Percentiles rank a stretch among this genome's conserved stretches.
Evolutionary conservation across 495 filamentous ascomycete species (phyloP).

Genomic region (Xylaria cubensis): DNA sequence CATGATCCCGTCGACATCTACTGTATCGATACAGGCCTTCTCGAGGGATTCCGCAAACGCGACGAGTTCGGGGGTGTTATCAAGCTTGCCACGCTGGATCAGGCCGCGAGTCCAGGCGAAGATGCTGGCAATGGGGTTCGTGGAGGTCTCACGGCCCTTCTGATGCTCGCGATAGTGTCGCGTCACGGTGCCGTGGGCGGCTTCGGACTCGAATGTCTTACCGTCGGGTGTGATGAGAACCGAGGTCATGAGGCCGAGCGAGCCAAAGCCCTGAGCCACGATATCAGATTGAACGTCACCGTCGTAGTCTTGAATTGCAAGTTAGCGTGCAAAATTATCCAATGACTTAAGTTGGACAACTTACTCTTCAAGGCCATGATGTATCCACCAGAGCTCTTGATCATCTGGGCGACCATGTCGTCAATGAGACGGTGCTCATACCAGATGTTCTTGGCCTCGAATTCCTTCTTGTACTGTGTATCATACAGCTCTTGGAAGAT

Average conservation of each 20-base stretch:
- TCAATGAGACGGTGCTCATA: constrained; percentile 99
- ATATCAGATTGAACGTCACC: constrained; percentile 99
- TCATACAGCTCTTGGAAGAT: constrained; percentile 99
- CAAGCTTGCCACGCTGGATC: constrained; percentile 88
- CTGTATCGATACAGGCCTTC: constrained; percentile 91
- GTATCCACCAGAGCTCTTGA: constrained; percentile 94
- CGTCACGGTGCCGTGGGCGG: constrained; percentile 97
- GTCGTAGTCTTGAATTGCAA: constrained; percentile 77
- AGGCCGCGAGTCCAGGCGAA: constrained; percentile 98
- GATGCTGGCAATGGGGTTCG: constrained; percentile 98
- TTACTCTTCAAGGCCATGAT: constrained; percentile 97
- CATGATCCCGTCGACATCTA: constrained; percentile 94
- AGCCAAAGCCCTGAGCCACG: constrained; percentile 97
- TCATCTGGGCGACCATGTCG: constrained; percentile 99
- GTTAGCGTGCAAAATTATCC: constrained; percentile 12
- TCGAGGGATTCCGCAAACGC: constrained; percentile 90
- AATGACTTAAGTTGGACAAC: constrained; percentile 37
- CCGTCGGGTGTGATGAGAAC: constrained; percentile 95
- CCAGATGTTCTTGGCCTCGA: constrained; percentile 93
- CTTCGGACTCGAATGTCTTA: constrained; percentile 95
- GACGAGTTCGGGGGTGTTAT: constrained; percentile 85
- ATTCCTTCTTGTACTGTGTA: constrained; percentile 80
- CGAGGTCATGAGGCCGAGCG: constrained; percentile 97
- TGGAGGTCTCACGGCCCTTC: constrained; percentile 94
- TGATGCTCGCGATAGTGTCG: constrained; percentile 99